Conservation (phyloP, 2,329 filamentous ascomycete species). For the Ambrosiella beaveri region DNA sequence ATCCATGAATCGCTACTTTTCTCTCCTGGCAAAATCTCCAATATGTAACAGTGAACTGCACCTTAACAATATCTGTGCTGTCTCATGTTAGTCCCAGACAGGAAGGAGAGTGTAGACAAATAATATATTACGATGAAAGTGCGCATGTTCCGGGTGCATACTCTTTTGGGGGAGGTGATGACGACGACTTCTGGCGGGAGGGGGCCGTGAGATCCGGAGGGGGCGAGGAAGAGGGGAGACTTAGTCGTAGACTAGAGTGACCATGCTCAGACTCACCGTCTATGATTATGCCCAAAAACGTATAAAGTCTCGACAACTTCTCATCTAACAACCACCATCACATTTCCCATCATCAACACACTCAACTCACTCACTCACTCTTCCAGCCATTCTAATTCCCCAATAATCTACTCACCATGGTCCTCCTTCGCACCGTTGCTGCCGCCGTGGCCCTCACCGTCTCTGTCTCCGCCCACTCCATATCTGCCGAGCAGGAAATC, state of each 20-base stretch:
- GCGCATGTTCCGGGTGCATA: neutral
- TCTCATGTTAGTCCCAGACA: neutral
- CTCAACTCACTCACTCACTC: neutral
- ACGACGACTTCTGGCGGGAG: neutral
- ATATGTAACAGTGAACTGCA: neutral
- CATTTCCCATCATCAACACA: neutral
- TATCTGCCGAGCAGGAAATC: neutral
- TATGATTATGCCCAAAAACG: neutral
- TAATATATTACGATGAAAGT: neutral
- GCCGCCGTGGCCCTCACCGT: neutral
- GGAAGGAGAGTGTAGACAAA: neutral
- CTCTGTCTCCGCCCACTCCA: neutral
- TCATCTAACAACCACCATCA: neutral
- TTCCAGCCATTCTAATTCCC: neutral
- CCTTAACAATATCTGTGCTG: neutral
- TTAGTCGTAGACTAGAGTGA: no score
- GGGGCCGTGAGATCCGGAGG: neutral
- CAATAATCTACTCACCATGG: neutral
- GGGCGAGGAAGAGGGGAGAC: neutral
- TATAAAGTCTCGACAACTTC: neutral
- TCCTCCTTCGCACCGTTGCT: neutral
- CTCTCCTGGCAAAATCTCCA: neutral
- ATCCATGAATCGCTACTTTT: neutral
- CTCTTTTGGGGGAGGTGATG: neutral
- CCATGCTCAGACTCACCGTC: no score